Evolutionary conservation across 179 eudicot species (phyloP), one percentile per base, ranked within the genome.

Genomic region (Silene coronaria): DNA sequence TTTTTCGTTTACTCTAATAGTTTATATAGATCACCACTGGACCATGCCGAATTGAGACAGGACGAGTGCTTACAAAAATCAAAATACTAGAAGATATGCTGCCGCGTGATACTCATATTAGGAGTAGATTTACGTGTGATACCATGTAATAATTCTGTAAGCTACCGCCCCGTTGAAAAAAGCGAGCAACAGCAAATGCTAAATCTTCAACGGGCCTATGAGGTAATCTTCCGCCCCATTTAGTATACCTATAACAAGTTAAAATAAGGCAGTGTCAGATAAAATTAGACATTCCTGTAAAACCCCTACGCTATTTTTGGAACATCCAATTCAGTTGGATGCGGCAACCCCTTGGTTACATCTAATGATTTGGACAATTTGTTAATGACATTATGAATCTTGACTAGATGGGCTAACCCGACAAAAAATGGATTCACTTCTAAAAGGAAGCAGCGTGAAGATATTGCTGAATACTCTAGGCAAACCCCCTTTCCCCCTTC

Each of bases 181-280:
- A 92, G 38, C 97, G 96, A 81, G 99, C 99, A 73, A 95, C 97
- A 19, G 99, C 97, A 88, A 95, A 95, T 62, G 99, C 97, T 72
- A 95, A 80, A 80, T 95, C 99, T 83, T 95, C 87, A 77, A 76
- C 91, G 23, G 99, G 97, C 83, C 99, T 89, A 80, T 95, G 99
- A 70, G 97, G 97, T 64, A 90, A 65, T 72, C 87, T 86, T 76
- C 86, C 91, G 67, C 99, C 99, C 99, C 99, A 95, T 69, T 68
- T 72, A 57, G 99, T 86, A 82, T 84, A 95, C 99, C 99, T 95
- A 61, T 58, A 74, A 51, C 53, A 5, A 73, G 69, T 72, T 46
- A 26, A 82, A 38, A 76, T 23, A 76, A 75, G 59, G 64, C 26
- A 62, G 74, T 51, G 55, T 53, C 14, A 34, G 6, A 55, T 14